Evolutionary conservation across 2,329 filamentous ascomycete genomes (phyloP), one percentile per base, ranked within the genome.

Genomic region (Pyrenochaeta sp.): DNA sequence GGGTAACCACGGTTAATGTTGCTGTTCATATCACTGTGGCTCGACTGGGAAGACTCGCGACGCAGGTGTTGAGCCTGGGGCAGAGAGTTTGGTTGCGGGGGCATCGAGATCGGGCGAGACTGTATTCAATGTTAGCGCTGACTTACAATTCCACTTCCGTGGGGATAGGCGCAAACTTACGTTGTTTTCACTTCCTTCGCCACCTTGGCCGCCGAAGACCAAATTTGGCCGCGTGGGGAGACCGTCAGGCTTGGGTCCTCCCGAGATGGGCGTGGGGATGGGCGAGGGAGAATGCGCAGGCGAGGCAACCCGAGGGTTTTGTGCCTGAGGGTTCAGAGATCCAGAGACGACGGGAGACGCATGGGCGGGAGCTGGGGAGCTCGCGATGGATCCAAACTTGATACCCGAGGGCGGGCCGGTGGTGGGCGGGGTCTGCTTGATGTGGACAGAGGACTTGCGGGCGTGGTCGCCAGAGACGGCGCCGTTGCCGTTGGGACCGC

Each of bases 391-490:
- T 57, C 90, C 91, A 64, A 96, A 96, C 76, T 89, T 88, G 69
- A 94, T 89, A 58, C 78, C 80, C 7, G 61, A 62, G 41, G 66
- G 68, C 57, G 81, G 75, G 70, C 81, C 72, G 63, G 75, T 81
- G 51, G 78, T 79, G 27, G 84, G 82, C 42, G 82, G 80, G 68
- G 89, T 88, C 60, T 90, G 87, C 72, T 84, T 91, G 78, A 96
- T 96, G 64, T 92, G 96, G 65, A 96, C 88, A 13, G 93, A 96
- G 55, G 86, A 96, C 76, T 96, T 96, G 69, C 90, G 85, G 68
- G 80, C 82, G 77, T 97, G 92, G 61, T 90, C 86, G 60, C 79
- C 30, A 3, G 30, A 19, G 2, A n/a, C 78, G 58, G 68, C 55
- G 48, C 64, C 50, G 34, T 63, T 76, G 63, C 89, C 89, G 82